Percentiles rank a stretch among this genome's conserved stretches.
These are phyloP conservation scores for Arthrobotrys entomopaga DNA, from an alignment of 2,329 filamentous ascomycete species.

Conservation along the genomic window DNA sequence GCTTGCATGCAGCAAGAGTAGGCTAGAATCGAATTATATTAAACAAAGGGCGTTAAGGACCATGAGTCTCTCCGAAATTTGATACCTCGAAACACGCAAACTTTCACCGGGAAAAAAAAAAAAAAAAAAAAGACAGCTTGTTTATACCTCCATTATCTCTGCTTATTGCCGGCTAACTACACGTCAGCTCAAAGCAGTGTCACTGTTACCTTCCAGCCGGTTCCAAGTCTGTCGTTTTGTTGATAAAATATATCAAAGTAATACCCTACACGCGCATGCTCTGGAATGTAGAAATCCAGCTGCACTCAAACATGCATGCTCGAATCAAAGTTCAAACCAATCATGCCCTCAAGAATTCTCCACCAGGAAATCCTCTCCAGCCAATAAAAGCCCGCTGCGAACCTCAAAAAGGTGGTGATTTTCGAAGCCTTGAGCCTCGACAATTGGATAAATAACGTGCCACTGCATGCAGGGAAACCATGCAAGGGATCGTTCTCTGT, in stretches of 20 bases:
- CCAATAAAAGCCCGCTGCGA: slow-evolving; percentile 15
- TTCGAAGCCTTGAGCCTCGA: too few relatives aligned
- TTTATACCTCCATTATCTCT: too few relatives aligned
- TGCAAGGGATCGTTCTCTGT: neutral
- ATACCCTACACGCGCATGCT: too few relatives aligned
- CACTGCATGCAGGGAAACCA: too few relatives aligned
- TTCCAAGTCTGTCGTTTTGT: too few relatives aligned
- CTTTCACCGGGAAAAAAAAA: neutral
- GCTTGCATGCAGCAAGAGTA: slow-evolving; percentile 13
- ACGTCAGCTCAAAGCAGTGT: too few relatives aligned
- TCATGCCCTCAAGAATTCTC: slow-evolving; percentile 24
- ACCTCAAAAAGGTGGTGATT: too few relatives aligned
- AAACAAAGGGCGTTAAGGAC: slow-evolving; percentile 9
- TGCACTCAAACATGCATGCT: neutral
- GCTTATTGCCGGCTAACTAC: too few relatives aligned
- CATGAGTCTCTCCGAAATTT: too few relatives aligned
- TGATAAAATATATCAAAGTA: neutral
- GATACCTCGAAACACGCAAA: neutral
- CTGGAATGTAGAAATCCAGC: too few relatives aligned
- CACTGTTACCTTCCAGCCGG: too few relatives aligned
- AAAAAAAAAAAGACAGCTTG: neutral
- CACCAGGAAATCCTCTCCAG: slow-evolving; percentile 17
- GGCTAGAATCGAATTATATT: neutral
- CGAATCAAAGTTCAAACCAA: slow-evolving; percentile 12
- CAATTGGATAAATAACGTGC: too few relatives aligned